These are phyloP conservation scores for Fusarium napiforme DNA, from an alignment of 2,329 filamentous ascomycete species.

Conservation along the genomic window DNA sequence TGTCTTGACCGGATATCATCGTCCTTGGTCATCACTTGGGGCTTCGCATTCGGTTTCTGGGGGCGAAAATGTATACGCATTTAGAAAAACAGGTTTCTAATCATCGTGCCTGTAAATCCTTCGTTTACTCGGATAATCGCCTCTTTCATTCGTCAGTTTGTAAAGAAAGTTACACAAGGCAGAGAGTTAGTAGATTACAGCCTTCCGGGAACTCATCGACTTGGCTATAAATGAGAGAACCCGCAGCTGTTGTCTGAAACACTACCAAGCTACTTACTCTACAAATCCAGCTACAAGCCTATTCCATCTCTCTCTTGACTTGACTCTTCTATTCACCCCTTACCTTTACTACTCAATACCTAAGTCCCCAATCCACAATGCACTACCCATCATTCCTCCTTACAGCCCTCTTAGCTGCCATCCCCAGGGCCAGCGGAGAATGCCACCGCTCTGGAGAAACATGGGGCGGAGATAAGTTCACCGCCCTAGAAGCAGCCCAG, in stretches of 20 bases:
- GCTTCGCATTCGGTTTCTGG: not conserved
- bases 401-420: not conserved
- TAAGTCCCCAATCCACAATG: not conserved
- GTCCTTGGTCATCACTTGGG: not conserved
- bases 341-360: fast-evolving
- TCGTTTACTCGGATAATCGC: fast-evolving
- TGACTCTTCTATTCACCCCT: not conserved
- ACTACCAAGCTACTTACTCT: not conserved
- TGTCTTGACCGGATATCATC: fast-evolving
- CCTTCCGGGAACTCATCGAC: fast-evolving
- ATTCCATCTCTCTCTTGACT: not conserved
- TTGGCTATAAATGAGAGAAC: not conserved
- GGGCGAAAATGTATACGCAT: not conserved
- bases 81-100: not conserved
- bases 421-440: not conserved
- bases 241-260: not conserved
- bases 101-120: fast-evolving
- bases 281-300: fast-evolving
- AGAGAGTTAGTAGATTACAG: not conserved
- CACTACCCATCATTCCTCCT: not conserved
- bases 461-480: not conserved
- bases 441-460: not conserved
- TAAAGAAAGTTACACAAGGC: fast-evolving
- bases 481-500: not conserved
- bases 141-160: not conserved